Conservation (phyloP, 2,329 filamentous ascomycete species). For the Cladosporium cucumerinum region DNA sequence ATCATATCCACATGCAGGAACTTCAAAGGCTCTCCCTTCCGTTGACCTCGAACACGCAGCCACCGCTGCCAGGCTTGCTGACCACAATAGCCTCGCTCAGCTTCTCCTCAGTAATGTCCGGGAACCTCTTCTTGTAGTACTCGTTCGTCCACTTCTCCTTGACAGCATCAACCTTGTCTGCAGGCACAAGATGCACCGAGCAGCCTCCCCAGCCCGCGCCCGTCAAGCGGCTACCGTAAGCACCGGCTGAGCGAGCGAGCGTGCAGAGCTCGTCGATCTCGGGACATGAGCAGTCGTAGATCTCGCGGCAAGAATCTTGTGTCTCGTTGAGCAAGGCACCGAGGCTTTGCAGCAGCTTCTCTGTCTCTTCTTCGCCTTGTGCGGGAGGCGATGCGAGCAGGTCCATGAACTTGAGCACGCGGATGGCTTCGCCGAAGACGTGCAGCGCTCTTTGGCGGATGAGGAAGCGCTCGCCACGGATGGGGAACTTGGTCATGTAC, state of each 20-base stretch:
- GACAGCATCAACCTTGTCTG: constrained; percentile 74
- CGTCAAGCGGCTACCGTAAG: constrained; percentile 81
- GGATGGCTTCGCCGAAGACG: constrained; percentile 83
- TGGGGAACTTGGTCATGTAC: constrained; percentile 84
- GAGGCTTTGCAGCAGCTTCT: constrained; percentile 68
- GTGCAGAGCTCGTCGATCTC: constrained; percentile 87
- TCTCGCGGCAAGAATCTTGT: constrained; percentile 78
- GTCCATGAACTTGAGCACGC: constrained; percentile 78
- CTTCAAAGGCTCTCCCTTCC: constrained; percentile 3
- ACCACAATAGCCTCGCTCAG: constrained; percentile 78
- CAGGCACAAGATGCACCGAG: constrained; percentile 87
- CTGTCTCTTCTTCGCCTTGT: constrained; percentile 50
- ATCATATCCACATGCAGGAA: not conserved
- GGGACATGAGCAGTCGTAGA: constrained; percentile 88
- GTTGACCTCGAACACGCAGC: constrained; percentile 35
- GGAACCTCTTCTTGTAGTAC: constrained; percentile 75
- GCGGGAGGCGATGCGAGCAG: constrained; percentile 56
- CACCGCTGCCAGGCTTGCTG: constrained; percentile 77
- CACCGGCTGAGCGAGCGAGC: constrained; percentile 73
- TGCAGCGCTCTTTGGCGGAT: constrained; percentile 84
- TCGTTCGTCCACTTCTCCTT: constrained; percentile 72
- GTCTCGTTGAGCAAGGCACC: constrained; percentile 85
- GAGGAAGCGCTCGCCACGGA: constrained; percentile 82
- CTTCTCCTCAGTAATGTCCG: constrained; percentile 67
- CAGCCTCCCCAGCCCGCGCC: constrained; percentile 97